These are phyloP conservation scores for Aspergillus caelatus DNA, from an alignment of 2,329 filamentous ascomycete species.

Conservation along the genomic window DNA sequence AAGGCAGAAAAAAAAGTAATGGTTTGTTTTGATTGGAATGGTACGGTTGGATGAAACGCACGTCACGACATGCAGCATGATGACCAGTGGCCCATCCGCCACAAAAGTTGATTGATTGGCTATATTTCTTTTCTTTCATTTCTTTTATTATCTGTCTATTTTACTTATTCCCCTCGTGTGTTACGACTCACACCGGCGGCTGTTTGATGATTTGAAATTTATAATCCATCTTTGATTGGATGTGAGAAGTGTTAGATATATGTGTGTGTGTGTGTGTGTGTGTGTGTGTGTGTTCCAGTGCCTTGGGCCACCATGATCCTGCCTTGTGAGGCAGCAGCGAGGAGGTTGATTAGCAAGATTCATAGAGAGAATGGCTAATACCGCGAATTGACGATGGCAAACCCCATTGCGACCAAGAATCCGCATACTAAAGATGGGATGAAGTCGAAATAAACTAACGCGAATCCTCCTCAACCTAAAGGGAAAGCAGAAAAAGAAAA, in stretches of 20 bases:
- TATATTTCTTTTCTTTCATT: slow-evolving; percentile 1
- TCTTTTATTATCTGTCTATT: slow-evolving; percentile 1
- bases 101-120: slow-evolving; percentile 12
- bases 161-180: slow-evolving; percentile 18
- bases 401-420: not conserved
- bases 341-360: not conserved
- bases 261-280: not conserved
- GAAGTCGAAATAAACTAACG: slow-evolving; percentile 1
- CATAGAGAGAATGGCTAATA: slow-evolving; percentile 1
- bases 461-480: not conserved
- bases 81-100: slow-evolving; percentile 12
- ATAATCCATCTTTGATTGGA: slow-evolving; percentile 14
- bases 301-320: not conserved
- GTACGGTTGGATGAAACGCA: slow-evolving; percentile 20
- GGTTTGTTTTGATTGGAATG: slow-evolving; percentile 3
- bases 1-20: slow-evolving; percentile 4
- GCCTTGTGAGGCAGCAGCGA: not conserved
- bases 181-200: slow-evolving; percentile 18
- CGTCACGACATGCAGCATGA: slow-evolving; percentile 19
- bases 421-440: not conserved
- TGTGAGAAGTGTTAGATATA: not conserved
- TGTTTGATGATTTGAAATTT: slow-evolving; percentile 21
- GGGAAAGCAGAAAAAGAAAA: not conserved
- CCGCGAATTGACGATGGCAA: not conserved
- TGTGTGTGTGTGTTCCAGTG: not conserved